These are phyloP conservation scores for Lenzites betulinus DNA, from an alignment of 768 basidiomycete species.

Conservation along the genomic window DNA sequence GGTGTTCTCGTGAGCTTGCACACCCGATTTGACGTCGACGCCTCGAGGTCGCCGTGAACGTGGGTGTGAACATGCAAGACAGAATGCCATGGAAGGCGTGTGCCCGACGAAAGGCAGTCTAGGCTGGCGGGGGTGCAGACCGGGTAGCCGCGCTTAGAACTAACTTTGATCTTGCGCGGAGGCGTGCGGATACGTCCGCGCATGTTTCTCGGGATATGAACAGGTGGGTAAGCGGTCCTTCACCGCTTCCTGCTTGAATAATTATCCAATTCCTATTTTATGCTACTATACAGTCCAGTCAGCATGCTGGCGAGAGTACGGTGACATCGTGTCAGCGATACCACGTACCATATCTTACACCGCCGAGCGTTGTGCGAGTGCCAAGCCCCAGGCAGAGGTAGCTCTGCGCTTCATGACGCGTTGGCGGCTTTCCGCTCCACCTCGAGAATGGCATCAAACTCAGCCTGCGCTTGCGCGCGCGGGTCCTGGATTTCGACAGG, in stretches of 20 bases:
- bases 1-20: background rate
- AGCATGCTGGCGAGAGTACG: background rate
- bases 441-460: slow-evolving; percentile 61
- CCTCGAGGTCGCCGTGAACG: background rate
- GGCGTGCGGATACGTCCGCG: background rate
- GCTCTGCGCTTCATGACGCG: background rate
- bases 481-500: slow-evolving; percentile 24
- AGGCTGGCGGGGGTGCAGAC: background rate
- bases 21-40: background rate
- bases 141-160: background rate
- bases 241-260: background rate
- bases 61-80: background rate
- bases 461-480: slow-evolving; percentile 50
- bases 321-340: background rate
- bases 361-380: background rate
- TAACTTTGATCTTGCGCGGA: background rate
- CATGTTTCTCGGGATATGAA: background rate
- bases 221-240: background rate
- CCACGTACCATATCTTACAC: slow-evolving; percentile 8
- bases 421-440: slow-evolving; percentile 47
- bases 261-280: background rate
- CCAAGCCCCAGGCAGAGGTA: background rate
- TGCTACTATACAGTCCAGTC: background rate
- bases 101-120: background rate
- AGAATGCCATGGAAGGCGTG: background rate